Base-by-base conservation (phyloP, 2,329 filamentous ascomycete species). In the Fusarium metavorans region DNA sequence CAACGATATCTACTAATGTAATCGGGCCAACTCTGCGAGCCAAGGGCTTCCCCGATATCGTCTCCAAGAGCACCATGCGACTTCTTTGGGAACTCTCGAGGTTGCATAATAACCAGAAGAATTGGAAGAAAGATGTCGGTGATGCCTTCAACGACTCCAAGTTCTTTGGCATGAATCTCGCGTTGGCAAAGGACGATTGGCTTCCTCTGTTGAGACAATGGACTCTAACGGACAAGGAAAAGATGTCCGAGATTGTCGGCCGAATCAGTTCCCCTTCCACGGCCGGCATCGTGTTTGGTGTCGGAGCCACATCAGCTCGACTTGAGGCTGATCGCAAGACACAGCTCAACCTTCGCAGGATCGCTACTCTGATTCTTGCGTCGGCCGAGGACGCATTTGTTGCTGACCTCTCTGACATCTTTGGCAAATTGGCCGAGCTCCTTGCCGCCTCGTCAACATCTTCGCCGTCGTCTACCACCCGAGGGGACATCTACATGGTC, bases 251-350 rank as follows among this genome's bases (percentile, higher is more conserved):
- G 71, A 86, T 98, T 5, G 84, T 98, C 10, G 87, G 90, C 41
- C 92, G 95, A 23, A 89, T 99, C 71, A 92, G 92, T 7, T 90
- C 95, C 5, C 97, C 97, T 7, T 95, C 95, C 1, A 96, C 95
- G 16, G 97, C 97, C 0, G 97, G 97, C 10, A 97, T 99, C 76
- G 96, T 99, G 81, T 99, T 99, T 79, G 97, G 97, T n/a, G 97
- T 99, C 1, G 97, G 97, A 13, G 97, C 97, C 8, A 95, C 94
- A 25, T 97, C 95, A 50, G 97, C 97, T 39, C 90, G 97, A 68
- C 89, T 97, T n/a, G 97, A 99, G 83, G 95, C 97, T 7, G 97
- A 99, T 82, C 92, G 95, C 67, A 97, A 93, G 83, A 95, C 95
- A 1, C 96, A 98, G 83, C 88, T 98, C 34, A 98, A 95, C 74